phyloP scores from a whole-genome alignment of 2,329 filamentous ascomycete genomes.

The Penicillium sp. region DNA sequence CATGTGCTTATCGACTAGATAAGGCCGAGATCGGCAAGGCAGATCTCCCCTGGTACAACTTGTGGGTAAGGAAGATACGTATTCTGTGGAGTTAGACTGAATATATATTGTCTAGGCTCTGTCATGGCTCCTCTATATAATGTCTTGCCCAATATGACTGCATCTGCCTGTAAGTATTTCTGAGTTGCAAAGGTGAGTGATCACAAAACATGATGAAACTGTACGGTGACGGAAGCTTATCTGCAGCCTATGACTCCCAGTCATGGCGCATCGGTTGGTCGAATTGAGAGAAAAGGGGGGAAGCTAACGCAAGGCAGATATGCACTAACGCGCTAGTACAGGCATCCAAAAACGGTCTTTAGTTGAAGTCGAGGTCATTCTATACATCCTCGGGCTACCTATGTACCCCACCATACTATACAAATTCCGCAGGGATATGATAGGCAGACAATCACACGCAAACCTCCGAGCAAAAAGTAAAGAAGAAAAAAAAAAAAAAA shows the following conservation, averaged over 20 bases:
- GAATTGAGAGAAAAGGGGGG: background rate
- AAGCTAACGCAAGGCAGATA: constrained; percentile 6
- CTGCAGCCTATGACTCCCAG: constrained; percentile 10
- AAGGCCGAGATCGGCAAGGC: constrained; percentile 21
- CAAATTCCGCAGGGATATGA: constrained; percentile 5
- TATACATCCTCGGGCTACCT: constrained; percentile 4
- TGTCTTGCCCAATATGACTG: background rate
- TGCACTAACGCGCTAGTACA: constrained; percentile 2
- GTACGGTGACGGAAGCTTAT: constrained; percentile 11
- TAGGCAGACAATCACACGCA: background rate
- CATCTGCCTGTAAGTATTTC: background rate
- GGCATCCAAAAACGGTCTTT: constrained; percentile 4
- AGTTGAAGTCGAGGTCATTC: background rate
- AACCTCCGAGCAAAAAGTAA: constrained; percentile 1
- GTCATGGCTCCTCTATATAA: background rate
- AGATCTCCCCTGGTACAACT: background rate
- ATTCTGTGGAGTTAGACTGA: background rate
- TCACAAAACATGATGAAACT: background rate
- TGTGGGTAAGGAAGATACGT: background rate
- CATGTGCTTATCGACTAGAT: constrained; percentile 25
- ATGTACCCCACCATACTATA: constrained; percentile 8
- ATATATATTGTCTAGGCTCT: background rate
- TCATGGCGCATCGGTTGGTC: background rate
- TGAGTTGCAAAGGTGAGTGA: background rate
- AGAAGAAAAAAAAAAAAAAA: background rate